Evolutionary conservation across 805 yeast genomes (phyloP).

Genomic region (Cyberlindnera nakhonratchasimensis): DNA sequence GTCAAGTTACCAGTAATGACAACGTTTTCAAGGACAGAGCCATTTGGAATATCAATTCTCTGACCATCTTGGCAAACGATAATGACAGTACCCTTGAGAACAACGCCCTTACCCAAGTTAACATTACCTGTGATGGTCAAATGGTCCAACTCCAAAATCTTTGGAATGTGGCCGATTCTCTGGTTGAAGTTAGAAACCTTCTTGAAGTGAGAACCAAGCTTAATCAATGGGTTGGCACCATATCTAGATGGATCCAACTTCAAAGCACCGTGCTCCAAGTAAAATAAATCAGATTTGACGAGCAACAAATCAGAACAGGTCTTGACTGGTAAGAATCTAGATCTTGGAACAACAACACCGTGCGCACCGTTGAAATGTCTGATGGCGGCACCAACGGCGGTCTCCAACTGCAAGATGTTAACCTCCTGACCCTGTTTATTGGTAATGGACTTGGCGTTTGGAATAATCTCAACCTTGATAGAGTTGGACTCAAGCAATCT

Average conservation of each 20-base stretch:
- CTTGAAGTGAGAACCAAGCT: constrained; percentile 94
- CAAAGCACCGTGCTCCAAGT: constrained; percentile 87
- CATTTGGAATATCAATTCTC: constrained; percentile 95
- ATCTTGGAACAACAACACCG: constrained; percentile 97
- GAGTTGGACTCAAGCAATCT: constrained; percentile 81
- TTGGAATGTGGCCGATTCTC: constrained; percentile 94
- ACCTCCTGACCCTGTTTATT: constrained; percentile 67
- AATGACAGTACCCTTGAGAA: constrained; percentile 94
- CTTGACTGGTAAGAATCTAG: constrained; percentile 96
- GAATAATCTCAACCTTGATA: constrained; percentile 90
- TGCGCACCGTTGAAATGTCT: constrained; percentile 93
- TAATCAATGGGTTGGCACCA: constrained; percentile 89
- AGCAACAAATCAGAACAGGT: constrained; percentile 92
- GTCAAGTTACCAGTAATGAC: constrained; percentile 96
- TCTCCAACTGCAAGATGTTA: constrained; percentile 91
- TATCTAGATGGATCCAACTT: constrained; percentile 80
- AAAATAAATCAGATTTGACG: constrained; percentile 93
- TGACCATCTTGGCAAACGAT: constrained; percentile 97
- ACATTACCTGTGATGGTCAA: constrained; percentile 97
- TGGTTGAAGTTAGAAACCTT: constrained; percentile 88
- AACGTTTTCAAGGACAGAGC: constrained; percentile 90
- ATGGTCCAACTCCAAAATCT: constrained; percentile 93
- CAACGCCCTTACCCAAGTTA: constrained; percentile 81
- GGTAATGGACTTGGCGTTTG: constrained; percentile 82
- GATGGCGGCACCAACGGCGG: constrained; percentile 99